These are phyloP conservation scores for Phellinidium pouzarii DNA, from an alignment of 1,284 basidiomycete genomes.

Conservation along the genomic window DNA sequence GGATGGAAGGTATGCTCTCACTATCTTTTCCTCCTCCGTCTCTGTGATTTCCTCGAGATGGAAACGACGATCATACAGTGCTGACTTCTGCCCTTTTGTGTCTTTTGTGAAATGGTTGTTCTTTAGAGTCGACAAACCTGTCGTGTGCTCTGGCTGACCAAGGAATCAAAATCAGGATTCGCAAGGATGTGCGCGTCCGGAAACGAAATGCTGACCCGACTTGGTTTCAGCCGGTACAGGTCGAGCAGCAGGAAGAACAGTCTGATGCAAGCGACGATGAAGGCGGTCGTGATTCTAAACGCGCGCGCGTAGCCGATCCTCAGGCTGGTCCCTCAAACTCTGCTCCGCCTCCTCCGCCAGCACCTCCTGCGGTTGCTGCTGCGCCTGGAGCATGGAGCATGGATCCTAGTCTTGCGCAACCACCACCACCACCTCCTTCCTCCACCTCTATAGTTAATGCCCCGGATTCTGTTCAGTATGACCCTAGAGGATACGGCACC, in stretches of 20 bases:
- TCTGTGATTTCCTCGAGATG: neutral
- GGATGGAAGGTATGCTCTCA: slow-evolving; percentile 73
- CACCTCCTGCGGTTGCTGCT: slow-evolving; percentile 1
- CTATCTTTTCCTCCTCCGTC: neutral
- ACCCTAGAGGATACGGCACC: neutral
- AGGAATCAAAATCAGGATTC: slow-evolving; percentile 88
- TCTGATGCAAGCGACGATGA: slow-evolving; percentile 16
- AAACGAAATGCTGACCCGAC: slow-evolving; percentile 36
- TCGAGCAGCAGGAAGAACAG: slow-evolving; percentile 10
- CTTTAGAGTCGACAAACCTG: slow-evolving; percentile 81
- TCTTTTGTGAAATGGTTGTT: neutral
- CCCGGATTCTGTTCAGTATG: slow-evolving; percentile 22
- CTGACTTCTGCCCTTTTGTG: slow-evolving; percentile 9
- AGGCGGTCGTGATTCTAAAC: slow-evolving; percentile 13
- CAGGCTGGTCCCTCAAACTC: neutral
- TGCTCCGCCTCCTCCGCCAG: slow-evolving; percentile 14
- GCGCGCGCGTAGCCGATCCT: slow-evolving; percentile 1
- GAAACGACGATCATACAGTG: neutral
- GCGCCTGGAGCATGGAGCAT: slow-evolving; percentile 1
- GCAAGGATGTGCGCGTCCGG: slow-evolving; percentile 79
- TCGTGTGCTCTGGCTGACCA: slow-evolving; percentile 87
- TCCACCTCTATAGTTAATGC: slow-evolving; percentile 14
- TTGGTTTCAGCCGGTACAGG: slow-evolving; percentile 20
- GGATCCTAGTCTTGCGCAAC: slow-evolving; percentile 9
- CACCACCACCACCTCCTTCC: slow-evolving; percentile 24